These are phyloP conservation scores for Aristolochia fimbriata DNA, from an alignment of 164 flowering plant genomes.

Conservation along the genomic window DNA sequence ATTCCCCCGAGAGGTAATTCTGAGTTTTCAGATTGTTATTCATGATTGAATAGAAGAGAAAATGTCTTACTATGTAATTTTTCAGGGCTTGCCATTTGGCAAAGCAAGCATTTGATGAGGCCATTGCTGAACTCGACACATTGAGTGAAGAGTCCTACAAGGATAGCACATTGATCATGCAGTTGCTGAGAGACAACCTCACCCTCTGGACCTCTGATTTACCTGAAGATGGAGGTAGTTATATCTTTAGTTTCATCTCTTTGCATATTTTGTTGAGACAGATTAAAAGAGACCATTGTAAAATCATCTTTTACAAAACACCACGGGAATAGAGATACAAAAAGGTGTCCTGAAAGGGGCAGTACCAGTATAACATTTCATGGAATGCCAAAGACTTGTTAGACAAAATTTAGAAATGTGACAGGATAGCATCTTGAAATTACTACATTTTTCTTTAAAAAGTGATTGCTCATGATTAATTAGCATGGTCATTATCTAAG, in stretches of 20 bases:
- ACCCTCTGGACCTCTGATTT: conserved; percentile 18
- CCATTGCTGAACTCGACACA: conserved; percentile 17
- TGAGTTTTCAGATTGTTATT: not conserved
- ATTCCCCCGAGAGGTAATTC: conserved; percentile 18
- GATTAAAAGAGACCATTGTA: not conserved
- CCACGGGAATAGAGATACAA: no score
- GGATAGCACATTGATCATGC: conserved; percentile 21
- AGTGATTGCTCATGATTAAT: no score
- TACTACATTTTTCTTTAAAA: no score
- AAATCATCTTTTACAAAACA: no score
- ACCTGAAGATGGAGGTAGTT: conserved; percentile 12
- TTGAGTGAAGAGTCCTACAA: conserved; percentile 20
- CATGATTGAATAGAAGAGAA: not conserved
- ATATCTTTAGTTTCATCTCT: not conserved
- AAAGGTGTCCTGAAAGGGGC: no score
- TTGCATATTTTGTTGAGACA: not conserved
- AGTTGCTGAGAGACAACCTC: conserved; percentile 19
- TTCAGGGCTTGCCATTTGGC: conserved; percentile 22
- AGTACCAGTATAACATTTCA: no score
- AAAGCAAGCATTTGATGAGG: conserved; percentile 22
- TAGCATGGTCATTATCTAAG: no score
- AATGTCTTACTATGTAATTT: not conserved
- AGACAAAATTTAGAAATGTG: no score
- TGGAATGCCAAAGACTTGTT: no score
- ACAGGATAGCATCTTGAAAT: no score